Evolutionary conservation across 768 basidiomycete genomes (phyloP).

Genomic region (Mycena polygramma): DNA sequence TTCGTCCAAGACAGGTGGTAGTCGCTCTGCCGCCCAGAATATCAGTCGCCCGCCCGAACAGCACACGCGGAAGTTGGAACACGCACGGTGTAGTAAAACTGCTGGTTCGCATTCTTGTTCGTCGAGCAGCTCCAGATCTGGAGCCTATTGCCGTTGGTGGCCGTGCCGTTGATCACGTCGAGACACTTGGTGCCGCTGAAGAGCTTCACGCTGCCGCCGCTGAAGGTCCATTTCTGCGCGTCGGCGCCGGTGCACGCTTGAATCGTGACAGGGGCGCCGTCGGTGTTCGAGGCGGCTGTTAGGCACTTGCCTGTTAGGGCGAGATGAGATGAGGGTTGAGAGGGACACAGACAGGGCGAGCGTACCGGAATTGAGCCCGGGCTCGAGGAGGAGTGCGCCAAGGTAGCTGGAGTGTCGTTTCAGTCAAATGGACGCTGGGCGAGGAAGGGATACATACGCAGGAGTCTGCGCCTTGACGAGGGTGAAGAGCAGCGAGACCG

Average conservation of each 20-base stretch:
- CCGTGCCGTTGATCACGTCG: constrained; percentile 59
- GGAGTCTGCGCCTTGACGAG: constrained; percentile 43
- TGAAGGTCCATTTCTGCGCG: constrained; percentile 66
- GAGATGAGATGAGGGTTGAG: not conserved
- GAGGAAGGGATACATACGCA: constrained; percentile 26
- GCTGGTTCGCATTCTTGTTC: constrained; percentile 57
- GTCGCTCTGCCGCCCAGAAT: constrained; percentile 39
- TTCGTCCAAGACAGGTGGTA: constrained; percentile 62
- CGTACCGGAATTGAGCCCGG: constrained; percentile 57
- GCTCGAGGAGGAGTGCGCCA: constrained; percentile 60
- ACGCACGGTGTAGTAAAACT: constrained; percentile 60
- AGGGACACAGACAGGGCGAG: constrained; percentile 8
- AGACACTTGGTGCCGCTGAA: constrained; percentile 62
- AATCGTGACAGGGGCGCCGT: constrained; percentile 63
- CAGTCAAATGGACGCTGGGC: not conserved
- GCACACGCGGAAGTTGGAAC: not conserved
- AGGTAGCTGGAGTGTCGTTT: constrained; percentile 49
- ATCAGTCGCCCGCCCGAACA: not conserved
- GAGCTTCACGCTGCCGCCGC: constrained; percentile 55
- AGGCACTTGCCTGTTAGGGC: constrained; percentile 60
- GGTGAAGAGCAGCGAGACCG: constrained; percentile 35
- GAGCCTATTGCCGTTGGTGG: constrained; percentile 59
- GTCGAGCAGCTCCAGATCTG: constrained; percentile 65
- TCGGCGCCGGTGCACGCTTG: constrained; percentile 58
- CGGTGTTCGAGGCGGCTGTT: constrained; percentile 62